Evolutionary conservation across 352 stramenopile species (phyloP), one percentile per base, ranked within the genome.

Genomic region (Thraustochytrium sp.): DNA sequence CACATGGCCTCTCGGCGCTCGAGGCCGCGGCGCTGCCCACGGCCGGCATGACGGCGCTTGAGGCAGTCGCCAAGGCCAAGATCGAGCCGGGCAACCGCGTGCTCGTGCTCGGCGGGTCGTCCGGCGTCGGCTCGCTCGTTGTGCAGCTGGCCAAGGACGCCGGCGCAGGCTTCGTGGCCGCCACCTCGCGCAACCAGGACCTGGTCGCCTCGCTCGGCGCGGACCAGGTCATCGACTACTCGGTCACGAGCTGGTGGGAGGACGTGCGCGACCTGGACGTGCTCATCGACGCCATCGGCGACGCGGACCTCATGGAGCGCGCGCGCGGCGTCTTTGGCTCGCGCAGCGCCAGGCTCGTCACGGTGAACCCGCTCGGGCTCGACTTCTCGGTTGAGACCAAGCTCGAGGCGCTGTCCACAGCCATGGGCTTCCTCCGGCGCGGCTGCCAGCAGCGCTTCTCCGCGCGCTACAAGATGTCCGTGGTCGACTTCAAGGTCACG

Each of bases 71-170:
- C 8, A 1, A 37, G 0, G 88, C 87, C 13, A 87, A 86, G 0
- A 4, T 91, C 2, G 85, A 2, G 26, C 38, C 0, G 37, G 89
- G 89, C 0, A 88, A 91, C 74, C 86, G 91, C 29, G 87, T 95
- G n/a, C 74, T 95, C 5, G 89, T 95, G 2, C 83, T 94, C 31
- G 92, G 92, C 11, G 92, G 87, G 3, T 90, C 88, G 9, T 91
- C 91, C 55, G 92, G 92, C 36, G 88, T 94, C 1, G 91, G 91
- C 2, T 90, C 88, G 29, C 87, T 93, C 56, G 72, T 91, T 9
- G 86, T 92, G 53, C 92, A 96, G 87, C 73, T 94, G 8, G 86
- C 88, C 18, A 89, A 90, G 46, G 53, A 84, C 8, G 48, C 75
- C 5, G 88, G 90, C 51, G 91, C 90, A 1, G 87, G 87, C 5